Base-by-base conservation (phyloP, 495 filamentous ascomycete genomes). In the Pyrenopolyporus hunteri region DNA sequence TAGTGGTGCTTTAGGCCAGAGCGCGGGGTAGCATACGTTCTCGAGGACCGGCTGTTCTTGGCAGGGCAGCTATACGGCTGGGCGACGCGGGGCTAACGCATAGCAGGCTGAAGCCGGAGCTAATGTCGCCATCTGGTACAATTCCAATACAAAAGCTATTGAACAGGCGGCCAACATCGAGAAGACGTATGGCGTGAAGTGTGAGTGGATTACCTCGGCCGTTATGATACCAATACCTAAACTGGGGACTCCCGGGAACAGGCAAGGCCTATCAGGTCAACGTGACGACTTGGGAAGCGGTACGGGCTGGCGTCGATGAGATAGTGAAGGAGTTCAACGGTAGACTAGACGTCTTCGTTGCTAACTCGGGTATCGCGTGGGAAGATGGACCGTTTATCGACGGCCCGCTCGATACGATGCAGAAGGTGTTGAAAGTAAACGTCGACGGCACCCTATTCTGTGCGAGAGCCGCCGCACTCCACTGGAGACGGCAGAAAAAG, bases 101-200 rank as follows among this genome's bases (percentile, higher is more conserved):
- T 28, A 13, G 11, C 36, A 65, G 62, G 91, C 91, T 7, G 92
- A 96, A 68, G 87, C 89, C 17, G 92, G 92, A 31, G 91, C 92
- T 29, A 91, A 96, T 61, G 88, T 96, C 35, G 91, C 89, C 2
- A 85, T 96, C 25, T 93, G 89, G 87, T 96, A 92, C 66, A 91
- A 91, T 68, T 84, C 79, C 70, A 92, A 94, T 75, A 80, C 82
- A 66, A 86, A 88, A 60, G 86, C 87, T 6, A 56, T 85, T 33
- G 82, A 87, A 37, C 78, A 85, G n/a, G 92, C 92, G 2, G 80
- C 79, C 14, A 85, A 88, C 42, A 89, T 95, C 50, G 88, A 87
- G 64, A 75, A 84, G 64, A 82, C 82, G 32, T 94, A 87, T 63
- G 89, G 89, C n/a, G 90, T 96, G 40, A 88, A 88, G 73, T 87